Percentiles rank a stretch among this genome's conserved stretches.
phyloP scores from a whole-genome alignment of 2,329 filamentous ascomycete genomes.

The Penicillium hesseltinei region DNA sequence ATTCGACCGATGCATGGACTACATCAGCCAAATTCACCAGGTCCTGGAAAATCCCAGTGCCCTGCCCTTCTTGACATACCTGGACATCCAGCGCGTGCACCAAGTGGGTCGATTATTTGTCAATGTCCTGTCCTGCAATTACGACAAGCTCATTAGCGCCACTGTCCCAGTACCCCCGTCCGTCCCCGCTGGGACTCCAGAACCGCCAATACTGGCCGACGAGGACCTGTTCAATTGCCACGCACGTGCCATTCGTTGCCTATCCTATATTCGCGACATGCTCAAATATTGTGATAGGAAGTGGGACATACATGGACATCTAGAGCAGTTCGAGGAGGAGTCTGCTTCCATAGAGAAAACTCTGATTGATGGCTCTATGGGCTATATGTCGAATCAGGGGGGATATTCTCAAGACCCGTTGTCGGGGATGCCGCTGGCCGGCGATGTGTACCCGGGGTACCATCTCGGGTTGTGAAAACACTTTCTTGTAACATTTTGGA shows the following conservation, averaged over 20 bases:
- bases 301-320: constrained; percentile 33
- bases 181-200: constrained; percentile 32
- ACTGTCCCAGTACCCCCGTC: constrained; percentile 29
- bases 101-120: constrained; percentile 62
- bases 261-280: constrained; percentile 33
- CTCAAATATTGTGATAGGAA: constrained; percentile 35
- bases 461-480: constrained; percentile 6
- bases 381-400: constrained; percentile 18
- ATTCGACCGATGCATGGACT: constrained; percentile 83
- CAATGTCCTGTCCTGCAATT: constrained; percentile 55
- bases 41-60: constrained; percentile 61
- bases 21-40: constrained; percentile 70
- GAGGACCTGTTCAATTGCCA: constrained; percentile 37
- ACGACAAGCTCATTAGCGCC: constrained; percentile 44
- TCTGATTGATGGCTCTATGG: constrained; percentile 24
- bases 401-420: constrained; percentile 15
- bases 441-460: constrained; percentile 20
- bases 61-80: constrained; percentile 74
- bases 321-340: constrained; percentile 34
- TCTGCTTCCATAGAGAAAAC: constrained; percentile 29
- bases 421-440: constrained; percentile 22
- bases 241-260: constrained; percentile 33
- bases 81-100: constrained; percentile 81
- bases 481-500: neutral
- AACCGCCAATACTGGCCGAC: constrained; percentile 30